Conservation (phyloP, 2,329 filamentous ascomycete genomes). For the Trichoderma guizhouense region DNA sequence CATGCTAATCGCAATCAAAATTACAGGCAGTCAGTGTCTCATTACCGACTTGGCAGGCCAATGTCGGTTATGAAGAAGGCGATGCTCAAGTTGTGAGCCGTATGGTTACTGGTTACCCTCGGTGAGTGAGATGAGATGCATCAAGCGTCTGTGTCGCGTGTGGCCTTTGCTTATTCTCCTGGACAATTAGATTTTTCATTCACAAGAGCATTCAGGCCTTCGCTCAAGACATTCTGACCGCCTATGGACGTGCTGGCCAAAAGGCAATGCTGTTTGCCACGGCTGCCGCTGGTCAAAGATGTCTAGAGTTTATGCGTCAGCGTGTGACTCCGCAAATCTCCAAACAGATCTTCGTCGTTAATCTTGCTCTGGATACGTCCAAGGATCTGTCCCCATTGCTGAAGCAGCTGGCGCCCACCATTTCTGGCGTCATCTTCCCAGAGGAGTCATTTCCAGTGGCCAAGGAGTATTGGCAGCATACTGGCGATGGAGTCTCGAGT, state of each 20-base stretch:
- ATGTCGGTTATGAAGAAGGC: constrained; percentile 91
- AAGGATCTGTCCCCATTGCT: constrained; percentile 51
- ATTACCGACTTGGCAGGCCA: constrained; percentile 86
- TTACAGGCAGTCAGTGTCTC: constrained; percentile 89
- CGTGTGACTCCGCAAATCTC: constrained; percentile 52
- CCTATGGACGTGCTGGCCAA: constrained; percentile 59
- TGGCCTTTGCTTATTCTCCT: not conserved
- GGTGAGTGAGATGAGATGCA: constrained; percentile 44
- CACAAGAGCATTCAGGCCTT: constrained; percentile 78
- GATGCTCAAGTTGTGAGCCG: constrained; percentile 78
- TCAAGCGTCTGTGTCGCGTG: not conserved
- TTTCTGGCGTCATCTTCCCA: constrained; percentile 71
- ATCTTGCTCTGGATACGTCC: constrained; percentile 59
- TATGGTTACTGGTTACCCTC: constrained; percentile 88
- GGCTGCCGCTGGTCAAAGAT: constrained; percentile 64
- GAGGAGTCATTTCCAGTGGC: constrained; percentile 64
- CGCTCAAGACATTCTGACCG: constrained; percentile 62
- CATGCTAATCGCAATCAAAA: not conserved
- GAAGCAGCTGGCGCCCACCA: constrained; percentile 53
- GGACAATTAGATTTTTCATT: constrained; percentile 72
- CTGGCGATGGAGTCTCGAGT: constrained; percentile 88
- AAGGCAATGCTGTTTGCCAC: constrained; percentile 83
- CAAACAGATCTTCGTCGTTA: constrained; percentile 52
- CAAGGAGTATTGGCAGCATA: constrained; percentile 98
- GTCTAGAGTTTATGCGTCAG: constrained; percentile 66